A percentile compares a stretch with the other conserved stretches of the same genome.
These are phyloP conservation scores for Colletotrichum cuscutae DNA, from an alignment of 2,329 filamentous ascomycete species.

Conservation along the genomic window DNA sequence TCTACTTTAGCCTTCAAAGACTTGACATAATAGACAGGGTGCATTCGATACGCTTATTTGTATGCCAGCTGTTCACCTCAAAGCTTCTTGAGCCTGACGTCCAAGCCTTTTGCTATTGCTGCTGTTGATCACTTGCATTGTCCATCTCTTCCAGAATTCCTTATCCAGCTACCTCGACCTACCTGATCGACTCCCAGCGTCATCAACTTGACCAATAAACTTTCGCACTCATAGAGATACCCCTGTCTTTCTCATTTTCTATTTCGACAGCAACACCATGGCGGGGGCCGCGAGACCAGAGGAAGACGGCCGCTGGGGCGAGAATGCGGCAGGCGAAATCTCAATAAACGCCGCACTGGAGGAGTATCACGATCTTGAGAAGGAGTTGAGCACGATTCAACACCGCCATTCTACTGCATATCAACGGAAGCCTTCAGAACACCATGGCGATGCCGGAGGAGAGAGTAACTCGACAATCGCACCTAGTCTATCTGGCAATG, in stretches of 20 bases:
- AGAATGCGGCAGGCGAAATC: slow-evolving; percentile 37
- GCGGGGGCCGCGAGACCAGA: neutral
- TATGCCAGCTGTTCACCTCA: neutral
- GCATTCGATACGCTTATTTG: neutral
- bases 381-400: slow-evolving; percentile 37
- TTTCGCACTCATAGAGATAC: neutral
- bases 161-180: neutral
- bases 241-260: neutral
- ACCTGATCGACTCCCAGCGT: neutral
- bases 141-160: neutral
- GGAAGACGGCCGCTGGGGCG: slow-evolving; percentile 41
- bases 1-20: neutral
- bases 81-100: neutral
- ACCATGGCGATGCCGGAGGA: slow-evolving; percentile 9
- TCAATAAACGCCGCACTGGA: slow-evolving; percentile 35
- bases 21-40: slow-evolving; percentile 11
- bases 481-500: slow-evolving; percentile 12
- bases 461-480: slow-evolving; percentile 31
- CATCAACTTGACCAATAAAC: neutral
- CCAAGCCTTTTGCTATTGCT: neutral
- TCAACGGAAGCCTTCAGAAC: neutral
- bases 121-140: neutral
- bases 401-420: slow-evolving; percentile 20
- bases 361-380: slow-evolving; percentile 38
- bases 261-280: neutral